Conservation (phyloP, 140 eudicot species). For the Oenanthe javanica region DNA sequence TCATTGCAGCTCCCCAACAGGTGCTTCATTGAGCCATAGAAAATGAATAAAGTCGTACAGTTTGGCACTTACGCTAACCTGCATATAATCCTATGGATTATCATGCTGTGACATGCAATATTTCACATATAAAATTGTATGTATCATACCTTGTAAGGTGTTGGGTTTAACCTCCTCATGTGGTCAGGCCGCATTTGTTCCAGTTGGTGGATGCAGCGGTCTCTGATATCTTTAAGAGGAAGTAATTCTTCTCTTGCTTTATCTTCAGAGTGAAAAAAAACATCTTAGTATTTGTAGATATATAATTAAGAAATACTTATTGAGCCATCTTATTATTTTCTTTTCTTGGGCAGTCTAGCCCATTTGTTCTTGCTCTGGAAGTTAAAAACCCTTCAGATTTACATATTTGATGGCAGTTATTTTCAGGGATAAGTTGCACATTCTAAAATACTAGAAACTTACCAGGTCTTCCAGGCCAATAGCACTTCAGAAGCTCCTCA, state of each 20-base stretch:
- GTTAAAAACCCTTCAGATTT: neutral
- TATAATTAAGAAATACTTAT: neutral
- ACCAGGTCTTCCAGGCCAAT: conserved; percentile 94
- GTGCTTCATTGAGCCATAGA: conserved; percentile 99
- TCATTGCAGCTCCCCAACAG: conserved; percentile 91
- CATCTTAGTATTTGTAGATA: neutral
- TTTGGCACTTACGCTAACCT: conserved; percentile 98
- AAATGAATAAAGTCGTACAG: conserved; percentile 93
- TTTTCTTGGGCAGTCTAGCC: neutral
- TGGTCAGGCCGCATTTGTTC: conserved; percentile 92
- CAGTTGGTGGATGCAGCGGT: conserved; percentile 78
- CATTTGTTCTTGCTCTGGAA: neutral
- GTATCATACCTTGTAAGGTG: conserved; percentile 82
- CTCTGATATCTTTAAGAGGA: conserved; percentile 62
- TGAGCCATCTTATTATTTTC: neutral
- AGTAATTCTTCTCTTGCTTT: conserved; percentile 73
- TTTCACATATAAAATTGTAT: neutral
- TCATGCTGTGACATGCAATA: neutral
- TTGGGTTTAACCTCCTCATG: conserved; percentile 97
- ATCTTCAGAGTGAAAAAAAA: conserved; percentile 26
- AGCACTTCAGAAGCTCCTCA: conserved; percentile 91
- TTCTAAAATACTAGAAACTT: conserved; percentile 4
- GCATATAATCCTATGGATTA: conserved; percentile 10
- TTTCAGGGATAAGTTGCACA: neutral
- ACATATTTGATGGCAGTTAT: neutral